A percentile compares a stretch with the other conserved stretches of the same genome.
These are phyloP conservation scores for Zizania palustris DNA, from an alignment of 202 grass and related monocot genomes.

Conservation along the genomic window DNA sequence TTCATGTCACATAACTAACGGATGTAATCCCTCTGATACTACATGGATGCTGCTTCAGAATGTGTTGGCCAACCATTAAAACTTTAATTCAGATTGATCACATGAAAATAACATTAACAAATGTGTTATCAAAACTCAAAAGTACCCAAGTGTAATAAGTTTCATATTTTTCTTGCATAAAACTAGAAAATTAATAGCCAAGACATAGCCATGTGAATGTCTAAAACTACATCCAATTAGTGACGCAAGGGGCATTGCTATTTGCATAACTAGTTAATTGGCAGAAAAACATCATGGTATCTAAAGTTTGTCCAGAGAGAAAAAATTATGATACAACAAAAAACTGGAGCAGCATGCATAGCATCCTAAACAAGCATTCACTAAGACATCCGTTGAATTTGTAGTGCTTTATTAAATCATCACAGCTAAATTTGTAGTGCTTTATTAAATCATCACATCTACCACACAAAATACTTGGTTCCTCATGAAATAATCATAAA, in stretches of 20 bases:
- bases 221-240: neutral
- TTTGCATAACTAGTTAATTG: constrained; percentile 16
- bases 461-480: neutral
- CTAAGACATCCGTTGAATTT: neutral
- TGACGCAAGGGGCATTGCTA: neutral
- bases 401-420: constrained; percentile 4
- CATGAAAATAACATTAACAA: constrained; percentile 22
- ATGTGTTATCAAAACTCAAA: neutral
- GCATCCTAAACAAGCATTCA: neutral
- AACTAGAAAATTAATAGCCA: neutral
- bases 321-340: constrained; percentile 1
- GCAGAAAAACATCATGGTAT: constrained; percentile 7
- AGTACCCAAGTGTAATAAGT: neutral
- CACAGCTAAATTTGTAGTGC: neutral
- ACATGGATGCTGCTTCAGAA: constrained; percentile 5
- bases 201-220: neutral
- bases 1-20: constrained; percentile 28
- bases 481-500: neutral
- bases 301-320: constrained; percentile 12
- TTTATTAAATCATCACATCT: constrained; percentile 19
- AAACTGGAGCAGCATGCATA: neutral
- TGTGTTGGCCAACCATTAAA: neutral
- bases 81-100: neutral
- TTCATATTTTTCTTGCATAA: neutral
- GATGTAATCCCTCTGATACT: constrained; percentile 6